phyloP scores from a whole-genome alignment of 2,329 filamentous ascomycete species.

The Chaetothyriales sp. region DNA sequence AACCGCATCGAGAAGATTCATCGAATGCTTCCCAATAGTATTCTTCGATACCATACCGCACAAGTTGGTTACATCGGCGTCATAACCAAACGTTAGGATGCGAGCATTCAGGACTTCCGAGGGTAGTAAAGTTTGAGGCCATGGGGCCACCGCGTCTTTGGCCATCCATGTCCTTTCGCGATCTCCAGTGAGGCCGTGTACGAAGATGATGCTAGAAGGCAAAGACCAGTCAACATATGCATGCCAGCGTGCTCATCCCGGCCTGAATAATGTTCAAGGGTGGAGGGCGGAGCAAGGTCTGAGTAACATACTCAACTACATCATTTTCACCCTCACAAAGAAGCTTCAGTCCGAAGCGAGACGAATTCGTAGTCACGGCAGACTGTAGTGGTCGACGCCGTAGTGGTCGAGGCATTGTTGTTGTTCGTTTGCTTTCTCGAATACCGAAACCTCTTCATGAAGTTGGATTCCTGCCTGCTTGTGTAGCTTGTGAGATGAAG shows the following conservation, averaged over 20 bases:
- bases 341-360: background rate
- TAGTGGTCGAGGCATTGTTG: too few relatives aligned
- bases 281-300: background rate
- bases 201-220: background rate
- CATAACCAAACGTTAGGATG: conserved; percentile 14
- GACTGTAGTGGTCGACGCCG: background rate
- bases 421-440: too few relatives aligned
- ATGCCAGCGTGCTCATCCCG: too few relatives aligned
- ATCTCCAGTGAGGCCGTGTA: conserved; percentile 17
- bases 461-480: too few relatives aligned
- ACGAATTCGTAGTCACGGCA: background rate
- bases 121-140: conserved; percentile 14
- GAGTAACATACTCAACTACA: background rate
- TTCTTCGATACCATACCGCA: conserved; percentile 18
- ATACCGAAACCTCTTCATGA: too few relatives aligned
- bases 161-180: conserved; percentile 17
- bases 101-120: conserved; percentile 5
- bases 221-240: background rate
- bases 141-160: conserved; percentile 8
- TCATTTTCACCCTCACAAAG: background rate
- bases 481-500: too few relatives aligned
- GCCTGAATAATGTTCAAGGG: background rate
- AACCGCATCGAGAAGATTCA: conserved; percentile 19
- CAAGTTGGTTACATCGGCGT: conserved; percentile 15
- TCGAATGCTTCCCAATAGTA: conserved; percentile 19